Evolutionary conservation across 2,329 filamentous ascomycete genomes (phyloP).

Genomic region (Hymenoscyphus repandus): DNA sequence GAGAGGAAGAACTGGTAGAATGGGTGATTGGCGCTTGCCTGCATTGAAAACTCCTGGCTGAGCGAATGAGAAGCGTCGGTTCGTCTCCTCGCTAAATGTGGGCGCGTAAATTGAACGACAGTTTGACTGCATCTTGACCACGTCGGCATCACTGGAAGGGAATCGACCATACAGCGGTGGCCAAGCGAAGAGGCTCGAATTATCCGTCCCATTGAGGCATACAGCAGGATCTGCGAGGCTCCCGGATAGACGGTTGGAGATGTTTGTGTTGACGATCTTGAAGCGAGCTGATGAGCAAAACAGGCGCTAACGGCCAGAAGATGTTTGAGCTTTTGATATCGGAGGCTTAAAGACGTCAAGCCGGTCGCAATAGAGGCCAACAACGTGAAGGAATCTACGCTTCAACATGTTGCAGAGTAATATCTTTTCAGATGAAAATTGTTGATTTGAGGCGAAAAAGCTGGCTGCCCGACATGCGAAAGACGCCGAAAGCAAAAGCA

Average conservation of each 20-base stretch:
- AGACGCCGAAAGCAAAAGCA: no score
- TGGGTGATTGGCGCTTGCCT: conserved; percentile 2
- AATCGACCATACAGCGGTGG: not conserved
- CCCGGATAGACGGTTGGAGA: not conserved
- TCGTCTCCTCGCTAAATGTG: not conserved
- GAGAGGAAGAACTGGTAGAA: conserved; percentile 1
- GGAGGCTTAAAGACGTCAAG: no score
- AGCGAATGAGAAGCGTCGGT: conserved; percentile 1
- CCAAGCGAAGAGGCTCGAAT: not conserved
- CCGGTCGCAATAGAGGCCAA: no score
- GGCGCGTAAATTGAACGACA: conserved; percentile 2
- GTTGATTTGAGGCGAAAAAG: no score
- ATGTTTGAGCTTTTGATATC: no score
- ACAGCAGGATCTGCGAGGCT: not conserved
- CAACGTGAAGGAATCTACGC: no score
- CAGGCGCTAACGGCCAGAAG: no score
- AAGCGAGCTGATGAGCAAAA: not conserved
- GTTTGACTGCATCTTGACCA: conserved; percentile 4
- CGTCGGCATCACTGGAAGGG: not conserved
- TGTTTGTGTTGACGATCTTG: not conserved
- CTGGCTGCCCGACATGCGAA: no score
- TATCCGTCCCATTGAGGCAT: not conserved
- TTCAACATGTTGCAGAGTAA: no score
- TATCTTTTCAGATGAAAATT: no score
- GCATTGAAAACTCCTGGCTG: not conserved